Conservation (phyloP, 2,329 filamentous ascomycete species). For the Beauveria asiatica region DNA sequence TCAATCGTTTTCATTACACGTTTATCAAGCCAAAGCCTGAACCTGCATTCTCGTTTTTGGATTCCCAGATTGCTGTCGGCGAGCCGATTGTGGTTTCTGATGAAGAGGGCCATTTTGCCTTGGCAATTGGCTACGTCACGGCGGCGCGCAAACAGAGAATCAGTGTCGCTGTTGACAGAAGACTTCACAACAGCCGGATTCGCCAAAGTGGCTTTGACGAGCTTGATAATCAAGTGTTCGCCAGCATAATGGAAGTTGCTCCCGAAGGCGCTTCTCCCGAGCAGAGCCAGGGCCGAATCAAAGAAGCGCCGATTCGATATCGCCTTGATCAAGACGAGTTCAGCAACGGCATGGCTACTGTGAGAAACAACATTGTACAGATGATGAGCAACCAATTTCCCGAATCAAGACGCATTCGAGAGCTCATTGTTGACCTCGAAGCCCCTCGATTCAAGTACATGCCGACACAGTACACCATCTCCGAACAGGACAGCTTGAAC, state of each 20-base stretch:
- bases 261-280: slow-evolving; percentile 43
- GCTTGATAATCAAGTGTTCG: slow-evolving; percentile 72
- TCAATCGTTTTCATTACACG: slow-evolving; percentile 84
- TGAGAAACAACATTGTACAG: slow-evolving; percentile 87
- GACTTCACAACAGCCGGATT: slow-evolving; percentile 77
- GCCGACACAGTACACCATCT: slow-evolving; percentile 55
- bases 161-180: slow-evolving; percentile 81
- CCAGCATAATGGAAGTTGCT: slow-evolving; percentile 81
- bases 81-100: slow-evolving; percentile 97
- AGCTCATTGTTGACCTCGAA: slow-evolving; percentile 69
- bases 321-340: slow-evolving; percentile 97
- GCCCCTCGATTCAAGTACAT: slow-evolving; percentile 63
- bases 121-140: slow-evolving; percentile 86
- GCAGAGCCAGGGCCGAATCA: slow-evolving; percentile 42
- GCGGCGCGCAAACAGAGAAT: slow-evolving; percentile 67
- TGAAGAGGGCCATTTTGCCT: slow-evolving; percentile 86
- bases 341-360: slow-evolving; percentile 91
- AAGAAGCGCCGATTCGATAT: slow-evolving; percentile 56
- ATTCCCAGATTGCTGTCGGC: slow-evolving; percentile 78
- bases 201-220: slow-evolving; percentile 69
- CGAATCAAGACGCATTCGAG: slow-evolving; percentile 63
- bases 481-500: slow-evolving; percentile 63
- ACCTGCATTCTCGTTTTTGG: slow-evolving; percentile 71
- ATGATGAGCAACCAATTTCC: slow-evolving; percentile 76
- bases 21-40: slow-evolving; percentile 62